A percentile compares a stretch with the other conserved stretches of the same genome.
These are phyloP conservation scores for Termitomyces heimii DNA, from an alignment of 768 basidiomycete species.

Conservation along the genomic window DNA sequence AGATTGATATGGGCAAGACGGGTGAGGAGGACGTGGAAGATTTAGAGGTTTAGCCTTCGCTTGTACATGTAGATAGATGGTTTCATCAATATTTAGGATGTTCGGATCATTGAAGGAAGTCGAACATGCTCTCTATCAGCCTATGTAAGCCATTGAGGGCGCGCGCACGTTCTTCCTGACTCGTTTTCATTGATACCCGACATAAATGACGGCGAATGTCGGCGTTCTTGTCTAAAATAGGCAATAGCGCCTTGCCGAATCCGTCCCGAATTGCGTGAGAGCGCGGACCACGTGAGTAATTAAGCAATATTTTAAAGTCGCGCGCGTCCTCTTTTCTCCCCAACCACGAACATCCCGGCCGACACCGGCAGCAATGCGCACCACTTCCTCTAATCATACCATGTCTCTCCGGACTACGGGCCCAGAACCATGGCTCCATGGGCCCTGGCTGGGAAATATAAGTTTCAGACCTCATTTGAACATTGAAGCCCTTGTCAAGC, in stretches of 20 bases:
- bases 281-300: slow-evolving; percentile 1
- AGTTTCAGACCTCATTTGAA: slow-evolving; percentile 21
- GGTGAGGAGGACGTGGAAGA: slow-evolving; percentile 30
- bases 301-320: slow-evolving; percentile 2
- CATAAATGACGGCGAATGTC: background rate
- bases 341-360: background rate
- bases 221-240: background rate
- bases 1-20: slow-evolving; percentile 49
- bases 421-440: slow-evolving; percentile 11
- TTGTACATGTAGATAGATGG: background rate
- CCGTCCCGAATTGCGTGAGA: slow-evolving; percentile 8
- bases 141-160: background rate
- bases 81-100: background rate
- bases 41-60: slow-evolving; percentile 18
- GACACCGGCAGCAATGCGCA: slow-evolving; percentile 9
- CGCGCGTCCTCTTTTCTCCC: background rate
- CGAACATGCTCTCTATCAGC: too few species aligned
- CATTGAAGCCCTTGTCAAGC: slow-evolving; percentile 14
- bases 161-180: background rate
- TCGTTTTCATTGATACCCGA: background rate
- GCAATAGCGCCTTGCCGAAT: background rate
- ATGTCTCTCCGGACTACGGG: slow-evolving; percentile 3
- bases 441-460: slow-evolving; percentile 2
- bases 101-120: background rate
- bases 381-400: slow-evolving; percentile 11